phyloP scores from a whole-genome alignment of 305 asterid species.

The Fraxinus xanthoxyloides region DNA sequence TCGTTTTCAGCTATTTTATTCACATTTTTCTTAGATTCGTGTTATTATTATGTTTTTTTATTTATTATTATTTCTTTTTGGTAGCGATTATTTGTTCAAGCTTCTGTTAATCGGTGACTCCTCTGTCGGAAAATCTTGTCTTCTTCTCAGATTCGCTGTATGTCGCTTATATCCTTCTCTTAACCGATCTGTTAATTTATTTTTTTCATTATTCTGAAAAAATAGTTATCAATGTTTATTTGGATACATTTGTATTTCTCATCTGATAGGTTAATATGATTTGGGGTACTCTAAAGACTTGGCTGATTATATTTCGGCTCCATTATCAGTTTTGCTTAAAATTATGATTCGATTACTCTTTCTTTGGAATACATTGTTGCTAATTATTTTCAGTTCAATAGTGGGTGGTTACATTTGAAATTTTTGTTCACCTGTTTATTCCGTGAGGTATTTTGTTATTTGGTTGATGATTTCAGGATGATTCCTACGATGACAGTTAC shows the following conservation, averaged over 20 bases:
- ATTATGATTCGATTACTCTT: not conserved
- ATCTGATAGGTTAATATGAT: not conserved
- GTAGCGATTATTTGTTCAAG: conserved; percentile 92
- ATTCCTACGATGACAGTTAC: conserved; percentile 92
- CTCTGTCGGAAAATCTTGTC: conserved; percentile 90
- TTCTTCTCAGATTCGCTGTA: conserved; percentile 95
- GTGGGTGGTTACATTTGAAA: not conserved
- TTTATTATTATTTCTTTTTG: not conserved
- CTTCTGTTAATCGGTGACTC: conserved; percentile 91
- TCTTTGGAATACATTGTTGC: not conserved
- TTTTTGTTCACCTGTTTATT: not conserved
- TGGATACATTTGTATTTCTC: not conserved
- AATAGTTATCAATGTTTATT: conserved; percentile 8
- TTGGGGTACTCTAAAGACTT: not conserved
- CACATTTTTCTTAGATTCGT: not conserved
- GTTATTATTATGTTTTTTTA: not conserved
- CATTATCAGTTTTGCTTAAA: not conserved
- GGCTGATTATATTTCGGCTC: not conserved
- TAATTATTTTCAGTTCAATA: not conserved
- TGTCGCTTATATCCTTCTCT: conserved; percentile 16
- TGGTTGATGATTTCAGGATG: conserved; percentile 61
- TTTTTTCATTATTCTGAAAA: not conserved
- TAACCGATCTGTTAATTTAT: not conserved
- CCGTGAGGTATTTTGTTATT: conserved; percentile 3
- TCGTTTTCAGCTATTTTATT: conserved; percentile 1